Evolutionary conservation across 1,284 basidiomycete genomes (phyloP).

Genomic region (Moesziomyces sp.): DNA sequence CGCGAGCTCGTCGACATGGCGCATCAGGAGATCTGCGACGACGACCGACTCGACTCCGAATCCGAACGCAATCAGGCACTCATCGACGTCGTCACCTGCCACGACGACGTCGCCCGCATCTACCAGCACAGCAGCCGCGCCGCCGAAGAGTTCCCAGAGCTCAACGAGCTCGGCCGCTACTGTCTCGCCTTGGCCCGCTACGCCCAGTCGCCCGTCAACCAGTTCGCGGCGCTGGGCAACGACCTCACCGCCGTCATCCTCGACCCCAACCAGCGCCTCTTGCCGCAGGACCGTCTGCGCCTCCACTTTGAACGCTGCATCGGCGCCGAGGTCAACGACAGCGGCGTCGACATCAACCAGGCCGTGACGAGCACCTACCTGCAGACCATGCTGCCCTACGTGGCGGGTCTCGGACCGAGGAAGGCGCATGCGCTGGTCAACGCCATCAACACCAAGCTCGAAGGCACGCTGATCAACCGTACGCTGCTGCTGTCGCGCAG

Average conservation of each 20-base stretch:
- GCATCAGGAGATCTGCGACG: constrained; percentile 66
- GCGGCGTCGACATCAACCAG: constrained; percentile 95
- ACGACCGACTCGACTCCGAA: constrained; percentile 39
- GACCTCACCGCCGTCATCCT: constrained; percentile 63
- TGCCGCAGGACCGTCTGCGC: constrained; percentile 83
- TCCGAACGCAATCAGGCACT: constrained; percentile 43
- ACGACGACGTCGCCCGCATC: constrained; percentile 91
- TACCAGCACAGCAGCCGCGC: constrained; percentile 92
- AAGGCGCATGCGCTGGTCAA: constrained; percentile 87
- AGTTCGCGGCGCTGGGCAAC: constrained; percentile 62
- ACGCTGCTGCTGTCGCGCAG: constrained; percentile 50
- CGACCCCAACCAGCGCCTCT: constrained; percentile 83
- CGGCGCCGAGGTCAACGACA: constrained; percentile 88
- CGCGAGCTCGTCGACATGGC: constrained; percentile 75
- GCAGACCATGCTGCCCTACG: constrained; percentile 85
- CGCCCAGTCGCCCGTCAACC: constrained; percentile 83
- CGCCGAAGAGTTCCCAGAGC: constrained; percentile 82
- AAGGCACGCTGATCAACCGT: constrained; percentile 64
- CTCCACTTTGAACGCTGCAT: constrained; percentile 84
- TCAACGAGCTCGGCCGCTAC: constrained; percentile 86
- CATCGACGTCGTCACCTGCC: constrained; percentile 78
- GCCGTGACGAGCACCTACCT: constrained; percentile 88
- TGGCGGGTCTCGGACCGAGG: constrained; percentile 92
- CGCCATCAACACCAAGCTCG: constrained; percentile 57
- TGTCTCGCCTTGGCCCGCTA: constrained; percentile 94